Evolutionary conservation across 352 stramenopile genomes (phyloP), one percentile per base, ranked within the genome.

Genomic region (Pythium biforme): DNA sequence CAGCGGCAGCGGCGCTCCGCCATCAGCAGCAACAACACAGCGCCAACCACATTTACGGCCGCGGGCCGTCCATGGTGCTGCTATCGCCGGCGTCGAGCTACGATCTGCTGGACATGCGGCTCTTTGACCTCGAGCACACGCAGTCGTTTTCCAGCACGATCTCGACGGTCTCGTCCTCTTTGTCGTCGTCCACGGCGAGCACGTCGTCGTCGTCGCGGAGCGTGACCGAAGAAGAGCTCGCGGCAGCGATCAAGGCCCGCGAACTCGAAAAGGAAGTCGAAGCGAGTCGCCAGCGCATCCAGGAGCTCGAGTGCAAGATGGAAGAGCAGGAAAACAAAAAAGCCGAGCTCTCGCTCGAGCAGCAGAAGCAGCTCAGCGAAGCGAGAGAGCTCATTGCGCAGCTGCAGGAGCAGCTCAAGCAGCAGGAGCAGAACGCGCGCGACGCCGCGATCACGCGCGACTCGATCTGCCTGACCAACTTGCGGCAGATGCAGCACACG

Each of bases 231-330:
- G 84, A 90, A n/a, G 81, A 89, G 40, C 62, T 89, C 1, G 81
- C 83, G 22, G 84, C 83, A 0, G 72, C 72, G 56, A 62, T 83
- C 3, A 81, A 80, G 9, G 80, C 81, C 3, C 74, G 73, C 10
- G 68, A 89, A 41, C 70, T 90, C 2, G 84, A 93, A 60, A 79
- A 79, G n/a, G 81, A 93, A 33, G 84, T 91, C 6, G 72, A 86
- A 43, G 69, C 71, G 5, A 91, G 84, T 59, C 75, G 79, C 14
- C 54, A 76, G 9, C 81, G 83, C 33, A 89, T 93, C 37, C 45
- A 74, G 25, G 62, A 77, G 40, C 71, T 93, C 22, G 81, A 93
- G 45, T 47, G 61, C 0, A 70, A 76, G 59, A 88, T 93, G 41
- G 64, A 69, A 1, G 70, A 74, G 11, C 75, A 88, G n/a, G 78